A percentile compares a stretch with the other conserved stretches of the same genome.
Evolutionary conservation across 2,329 filamentous ascomycete genomes (phyloP).

Genomic region (Penicillium verrucosum): DNA sequence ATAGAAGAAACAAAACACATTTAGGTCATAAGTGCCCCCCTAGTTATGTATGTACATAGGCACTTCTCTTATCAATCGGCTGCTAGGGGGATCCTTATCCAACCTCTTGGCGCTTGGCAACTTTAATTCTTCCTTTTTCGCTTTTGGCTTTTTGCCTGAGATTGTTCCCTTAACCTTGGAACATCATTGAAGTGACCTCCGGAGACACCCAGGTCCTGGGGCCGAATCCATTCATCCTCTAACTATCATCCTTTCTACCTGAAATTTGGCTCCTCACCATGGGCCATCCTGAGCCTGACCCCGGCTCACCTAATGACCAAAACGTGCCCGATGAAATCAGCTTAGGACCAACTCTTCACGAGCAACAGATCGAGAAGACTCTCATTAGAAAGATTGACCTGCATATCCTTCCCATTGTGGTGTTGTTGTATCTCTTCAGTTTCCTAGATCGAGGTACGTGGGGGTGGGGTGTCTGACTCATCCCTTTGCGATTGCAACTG

Average conservation of each 20-base stretch:
- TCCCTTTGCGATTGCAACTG: neutral
- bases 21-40: neutral
- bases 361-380: slow-evolving; percentile 28
- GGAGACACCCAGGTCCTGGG: neutral
- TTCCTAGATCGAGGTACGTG: slow-evolving; percentile 62
- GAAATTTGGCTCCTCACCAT: slow-evolving; percentile 8
- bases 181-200: neutral
- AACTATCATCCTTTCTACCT: neutral
- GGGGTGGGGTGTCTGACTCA: slow-evolving; percentile 1
- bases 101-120: slow-evolving; percentile 15
- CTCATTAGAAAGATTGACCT: slow-evolving; percentile 42
- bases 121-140: slow-evolving; percentile 9
- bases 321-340: slow-evolving; percentile 14
- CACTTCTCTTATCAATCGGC: slow-evolving; percentile 1
- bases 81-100: neutral
- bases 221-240: neutral
- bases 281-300: slow-evolving; percentile 15
- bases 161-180: neutral
- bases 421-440: slow-evolving; percentile 63
- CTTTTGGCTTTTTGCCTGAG: neutral
- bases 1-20: neutral
- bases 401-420: slow-evolving; percentile 42
- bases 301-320: slow-evolving; percentile 13
- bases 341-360: slow-evolving; percentile 21
- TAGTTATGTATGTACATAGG: neutral